Percentiles rank a stretch among this genome's conserved stretches.
Conservation (phyloP, 129 eudicot species). For the Solidago caesia region DNA sequence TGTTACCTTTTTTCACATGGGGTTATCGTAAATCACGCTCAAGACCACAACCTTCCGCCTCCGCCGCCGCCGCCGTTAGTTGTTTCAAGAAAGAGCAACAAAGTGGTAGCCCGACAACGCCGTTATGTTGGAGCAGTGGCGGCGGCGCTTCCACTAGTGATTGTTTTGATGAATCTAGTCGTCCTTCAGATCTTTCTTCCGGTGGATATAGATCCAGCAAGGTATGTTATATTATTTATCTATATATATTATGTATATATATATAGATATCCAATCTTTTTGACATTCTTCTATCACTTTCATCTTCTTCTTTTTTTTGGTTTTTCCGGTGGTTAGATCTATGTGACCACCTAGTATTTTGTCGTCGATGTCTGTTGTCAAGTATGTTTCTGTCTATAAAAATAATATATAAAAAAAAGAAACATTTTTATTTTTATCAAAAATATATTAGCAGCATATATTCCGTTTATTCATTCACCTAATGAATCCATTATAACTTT, state of each 20-base stretch:
- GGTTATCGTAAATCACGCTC: slow-evolving; percentile 52
- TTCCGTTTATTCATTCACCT: no score
- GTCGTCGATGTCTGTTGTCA: no score
- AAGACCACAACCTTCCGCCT: slow-evolving; percentile 20
- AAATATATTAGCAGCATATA: no score
- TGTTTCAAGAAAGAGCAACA: slow-evolving; percentile 20
- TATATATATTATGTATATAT: not conserved
- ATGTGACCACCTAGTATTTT: no score
- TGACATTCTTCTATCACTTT: not conserved
- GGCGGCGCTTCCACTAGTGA: slow-evolving; percentile 38
- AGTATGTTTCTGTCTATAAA: no score
- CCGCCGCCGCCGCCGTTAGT: not conserved
- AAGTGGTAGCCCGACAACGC: slow-evolving; percentile 60
- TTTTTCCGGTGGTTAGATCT: not conserved
- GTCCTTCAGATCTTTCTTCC: slow-evolving; percentile 39
- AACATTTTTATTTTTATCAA: no score
- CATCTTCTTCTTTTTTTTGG: not conserved
- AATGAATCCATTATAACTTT: no score
- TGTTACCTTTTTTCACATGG: slow-evolving; percentile 38
- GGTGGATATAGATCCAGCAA: slow-evolving; percentile 49
- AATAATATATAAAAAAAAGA: no score
- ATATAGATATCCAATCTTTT: no score
- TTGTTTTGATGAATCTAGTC: slow-evolving; percentile 38
- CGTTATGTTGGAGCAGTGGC: slow-evolving; percentile 50
- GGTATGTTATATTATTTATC: slow-evolving; percentile 35